Conservation (phyloP, 2,329 filamentous ascomycete species). For the Endoconidiophora polonica region DNA sequence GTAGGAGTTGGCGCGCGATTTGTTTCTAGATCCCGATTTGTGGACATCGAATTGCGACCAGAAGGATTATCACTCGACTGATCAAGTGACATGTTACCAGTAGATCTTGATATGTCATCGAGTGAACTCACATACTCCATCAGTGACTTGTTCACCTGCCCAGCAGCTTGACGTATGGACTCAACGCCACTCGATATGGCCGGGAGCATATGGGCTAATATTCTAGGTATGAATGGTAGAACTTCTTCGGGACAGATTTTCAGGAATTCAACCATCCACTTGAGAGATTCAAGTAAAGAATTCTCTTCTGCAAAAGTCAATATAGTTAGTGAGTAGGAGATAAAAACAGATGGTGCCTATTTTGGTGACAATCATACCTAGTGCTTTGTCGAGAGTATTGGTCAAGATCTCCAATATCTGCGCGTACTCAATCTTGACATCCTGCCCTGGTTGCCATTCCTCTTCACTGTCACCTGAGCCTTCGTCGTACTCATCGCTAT, state of each 20-base stretch:
- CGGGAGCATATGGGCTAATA: conserved; percentile 80
- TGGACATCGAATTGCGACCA: conserved; percentile 1
- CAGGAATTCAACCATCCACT: conserved; percentile 93
- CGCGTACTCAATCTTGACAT: conserved; percentile 85
- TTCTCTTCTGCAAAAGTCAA: conserved; percentile 52
- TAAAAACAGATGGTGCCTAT: neutral
- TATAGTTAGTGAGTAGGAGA: conserved; percentile 9
- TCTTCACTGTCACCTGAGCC: conserved; percentile 55
- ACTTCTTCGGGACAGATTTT: conserved; percentile 97
- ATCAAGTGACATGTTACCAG: neutral
- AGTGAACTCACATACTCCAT: conserved; percentile 91
- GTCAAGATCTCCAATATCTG: conserved; percentile 86
- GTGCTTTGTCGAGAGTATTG: conserved; percentile 66
- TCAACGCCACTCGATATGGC: conserved; percentile 88
- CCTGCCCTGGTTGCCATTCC: conserved; percentile 94
- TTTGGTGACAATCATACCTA: conserved; percentile 35
- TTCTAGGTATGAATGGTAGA: conserved; percentile 79
- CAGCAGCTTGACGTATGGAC: conserved; percentile 72
- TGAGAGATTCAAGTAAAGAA: conserved; percentile 73
- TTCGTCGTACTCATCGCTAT: conserved; percentile 36
- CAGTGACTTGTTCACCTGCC: conserved; percentile 73
- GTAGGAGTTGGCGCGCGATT: conserved; percentile 8
- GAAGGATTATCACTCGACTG: neutral
- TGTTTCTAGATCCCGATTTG: conserved; percentile 1
- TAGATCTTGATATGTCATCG: conserved; percentile 42